Percentiles rank a stretch among this genome's conserved stretches.
Evolutionary conservation across 169 alveolate species (phyloP).

Genomic region (Eimeria mitis): DNA sequence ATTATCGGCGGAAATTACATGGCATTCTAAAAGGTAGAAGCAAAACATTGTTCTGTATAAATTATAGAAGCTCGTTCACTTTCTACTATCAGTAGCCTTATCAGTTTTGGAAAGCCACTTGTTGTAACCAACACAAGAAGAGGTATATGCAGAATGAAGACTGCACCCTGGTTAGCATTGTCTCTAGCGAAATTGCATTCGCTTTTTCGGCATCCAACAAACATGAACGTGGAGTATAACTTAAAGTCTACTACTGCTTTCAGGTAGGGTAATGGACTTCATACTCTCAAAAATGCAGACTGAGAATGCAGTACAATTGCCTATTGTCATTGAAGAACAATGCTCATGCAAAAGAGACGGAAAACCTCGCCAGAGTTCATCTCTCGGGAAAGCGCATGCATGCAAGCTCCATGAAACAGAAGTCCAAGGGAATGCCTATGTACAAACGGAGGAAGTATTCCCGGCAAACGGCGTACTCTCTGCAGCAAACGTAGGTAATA

Average conservation of each 20-base stretch:
- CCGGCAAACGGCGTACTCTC: background rate
- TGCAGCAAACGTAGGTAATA: background rate
- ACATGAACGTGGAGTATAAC: background rate
- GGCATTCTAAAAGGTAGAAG: no score
- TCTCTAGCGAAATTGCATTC: background rate
- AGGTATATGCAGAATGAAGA: background rate
- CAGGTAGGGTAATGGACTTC: background rate
- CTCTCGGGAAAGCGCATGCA: background rate
- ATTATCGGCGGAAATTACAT: no score
- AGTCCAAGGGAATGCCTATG: background rate
- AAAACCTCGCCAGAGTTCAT: background rate
- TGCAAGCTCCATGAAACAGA: no score
- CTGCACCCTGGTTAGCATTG: background rate
- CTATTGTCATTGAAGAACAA: background rate
- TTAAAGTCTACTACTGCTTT: background rate
- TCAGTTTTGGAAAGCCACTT: background rate
- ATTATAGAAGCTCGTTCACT: background rate
- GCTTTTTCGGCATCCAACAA: background rate
- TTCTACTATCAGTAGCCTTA: no score
- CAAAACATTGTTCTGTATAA: background rate
- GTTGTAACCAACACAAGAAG: background rate
- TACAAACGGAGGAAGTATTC: background rate
- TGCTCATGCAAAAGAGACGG: background rate
- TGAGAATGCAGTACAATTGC: background rate
- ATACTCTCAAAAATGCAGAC: background rate